Base-by-base conservation (phyloP, 2,329 filamentous ascomycete species). In the Fusarium camptoceras region DNA sequence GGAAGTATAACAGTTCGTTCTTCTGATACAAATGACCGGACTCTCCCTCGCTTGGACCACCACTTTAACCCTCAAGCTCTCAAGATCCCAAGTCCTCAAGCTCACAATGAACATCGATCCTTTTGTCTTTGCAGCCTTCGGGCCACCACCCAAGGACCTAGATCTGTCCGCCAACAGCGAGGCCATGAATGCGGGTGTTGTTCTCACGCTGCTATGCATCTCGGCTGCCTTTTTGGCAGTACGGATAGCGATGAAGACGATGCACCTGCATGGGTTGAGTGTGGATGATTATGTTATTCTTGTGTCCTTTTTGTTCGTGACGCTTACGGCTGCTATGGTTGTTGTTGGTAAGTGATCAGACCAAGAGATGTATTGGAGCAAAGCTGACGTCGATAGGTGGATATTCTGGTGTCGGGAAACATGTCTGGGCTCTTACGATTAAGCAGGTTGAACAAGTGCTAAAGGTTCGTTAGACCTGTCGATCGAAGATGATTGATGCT, bases 361-460 rank as follows among this genome's bases (percentile, higher is more conserved):
- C n/a, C 2, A 20, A 41, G 2, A 4, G 3, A 2, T 16, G 8
- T n/a, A n/a, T n/a, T 5, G 34, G 3, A 15, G 34, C n/a, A n/a
- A n/a, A n/a, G 2, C 34, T 65, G 28, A 65, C 15, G 3, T 5
- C 18, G 2, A 1, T 4, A 65, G 62, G 44, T 27, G 53, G 60
- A 4, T 54, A 65, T 39, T 47, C 61, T 24, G 62, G 62, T 1
- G 62, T 55, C 2, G 62, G 62, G 8, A 59, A 47, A 9, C 62
- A 65, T 65, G 62, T 65, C 2, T 65, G 62, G 62, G 60, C 62
- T 9, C 62, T 65, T 27, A 59, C 20, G 1, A 27, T 65, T 47
- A 11, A 59, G 9, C 31, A 65, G 0, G 37, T 59, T 9, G 55
- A 50, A 3, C 28, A 65, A n/a, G 28, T 47, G 9, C 20, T 48